These are phyloP conservation scores for Calendula officinalis DNA, from an alignment of 129 eudicot species.

Conservation along the genomic window DNA sequence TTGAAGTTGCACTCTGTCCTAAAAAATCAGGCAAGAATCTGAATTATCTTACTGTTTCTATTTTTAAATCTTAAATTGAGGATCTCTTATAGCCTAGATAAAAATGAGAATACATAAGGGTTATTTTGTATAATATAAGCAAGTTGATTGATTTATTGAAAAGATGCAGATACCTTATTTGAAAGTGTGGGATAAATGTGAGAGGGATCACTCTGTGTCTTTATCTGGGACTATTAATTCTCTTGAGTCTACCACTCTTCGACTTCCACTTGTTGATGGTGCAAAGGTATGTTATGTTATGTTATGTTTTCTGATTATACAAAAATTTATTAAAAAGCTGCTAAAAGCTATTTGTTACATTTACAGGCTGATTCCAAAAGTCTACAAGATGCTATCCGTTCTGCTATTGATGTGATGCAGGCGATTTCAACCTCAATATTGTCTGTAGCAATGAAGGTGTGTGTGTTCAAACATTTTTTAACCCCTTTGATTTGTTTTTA, in stretches of 20 bases:
- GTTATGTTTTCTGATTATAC: not conserved
- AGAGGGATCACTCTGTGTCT: conserved; percentile 34
- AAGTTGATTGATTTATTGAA: not conserved
- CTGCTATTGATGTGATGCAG: conserved; percentile 88
- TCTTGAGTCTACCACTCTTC: conserved; percentile 41
- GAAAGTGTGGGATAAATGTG: conserved; percentile 38
- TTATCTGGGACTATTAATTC: conserved; percentile 36
- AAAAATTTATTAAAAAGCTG: not conserved
- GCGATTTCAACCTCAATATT: conserved; percentile 64
- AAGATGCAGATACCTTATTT: conserved; percentile 33
- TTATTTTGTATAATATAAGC: not conserved
- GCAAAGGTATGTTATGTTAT: conserved; percentile 25
- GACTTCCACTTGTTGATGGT: conserved; percentile 44
- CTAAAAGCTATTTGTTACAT: conserved; percentile 9
- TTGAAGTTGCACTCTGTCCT: conserved; percentile 39
- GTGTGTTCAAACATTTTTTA: too few relatives aligned
- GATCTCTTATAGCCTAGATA: conserved; percentile 3
- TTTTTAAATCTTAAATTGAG: not conserved
- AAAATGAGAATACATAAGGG: conserved; percentile 11
- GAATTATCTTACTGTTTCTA: conserved; percentile 1
- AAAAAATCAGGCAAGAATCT: conserved; percentile 35
- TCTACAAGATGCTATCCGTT: conserved; percentile 64
- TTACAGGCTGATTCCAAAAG: conserved; percentile 65
- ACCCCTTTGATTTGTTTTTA: too few relatives aligned
- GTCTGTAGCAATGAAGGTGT: conserved; percentile 59